Evolutionary conservation across 202 grass and related monocot species (phyloP), one percentile per base, ranked within the genome.

Genomic region (Tripidium arundinaceum): DNA sequence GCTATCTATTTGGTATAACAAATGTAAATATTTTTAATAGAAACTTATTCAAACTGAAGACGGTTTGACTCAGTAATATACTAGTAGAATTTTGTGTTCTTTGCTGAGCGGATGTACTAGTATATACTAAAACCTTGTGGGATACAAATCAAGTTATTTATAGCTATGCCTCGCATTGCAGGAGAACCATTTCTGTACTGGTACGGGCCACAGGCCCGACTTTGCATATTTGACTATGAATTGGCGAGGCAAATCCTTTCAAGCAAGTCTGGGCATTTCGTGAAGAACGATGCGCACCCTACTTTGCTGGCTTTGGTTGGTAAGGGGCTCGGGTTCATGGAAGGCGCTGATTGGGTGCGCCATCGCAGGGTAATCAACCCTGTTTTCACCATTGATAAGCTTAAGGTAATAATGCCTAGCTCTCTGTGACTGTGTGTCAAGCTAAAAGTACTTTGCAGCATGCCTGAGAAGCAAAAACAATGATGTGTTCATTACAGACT

Each of bases 331-430:
- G 55, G 49, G 0, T 43, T 91, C 9, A 29, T 82, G 14, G 65
- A 91, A 1, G 89, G 83, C 5, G 2, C 15, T 0, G 89, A 91
- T n/a, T 91, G 89, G 85, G 77, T 70, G n/a, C 74, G 89, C 1
- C 89, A 91, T 82, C 82, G 61, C 10, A 77, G 81, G 42, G 74
- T 91, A 7, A 57, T 88, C 49, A 82, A 84, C 19, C 89, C 89
- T 42, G 84, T 79, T 79, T 91, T 91, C 6, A 31, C 82, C 45
- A 91, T 83, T 63, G 89, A 88, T 38, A 91, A 86, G 74, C 21
- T 91, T 9, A 91, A 91, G 86, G 86, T 84, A 55, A 42, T 43
- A 1, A 25, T 59, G 21, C 6, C 16, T 26, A 19, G 10, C 75
- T 42, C 25, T 40, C 36, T 36, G 33, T 46, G 2, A 3, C 12